These are phyloP conservation scores for Arabidopsis arenosa DNA, from an alignment of 345 rosid species.

Conservation along the genomic window DNA sequence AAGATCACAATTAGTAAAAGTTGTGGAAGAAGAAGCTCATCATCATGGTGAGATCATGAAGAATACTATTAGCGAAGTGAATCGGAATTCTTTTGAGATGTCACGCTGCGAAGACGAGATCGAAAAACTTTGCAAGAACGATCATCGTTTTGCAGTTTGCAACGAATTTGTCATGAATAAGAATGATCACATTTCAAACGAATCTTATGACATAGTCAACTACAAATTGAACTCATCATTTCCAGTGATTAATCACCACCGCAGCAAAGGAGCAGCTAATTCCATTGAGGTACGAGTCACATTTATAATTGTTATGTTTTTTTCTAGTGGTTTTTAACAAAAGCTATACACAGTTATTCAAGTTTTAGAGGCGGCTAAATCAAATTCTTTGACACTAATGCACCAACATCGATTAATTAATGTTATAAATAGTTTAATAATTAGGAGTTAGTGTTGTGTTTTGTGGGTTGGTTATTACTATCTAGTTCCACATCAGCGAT, in stretches of 20 bases:
- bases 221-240: constrained; percentile 22
- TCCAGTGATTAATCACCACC: constrained; percentile 36
- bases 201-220: constrained; percentile 34
- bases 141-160: constrained; percentile 25
- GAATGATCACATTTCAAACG: constrained; percentile 21
- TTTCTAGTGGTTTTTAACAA: not conserved
- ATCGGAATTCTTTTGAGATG: constrained; percentile 30
- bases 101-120: constrained; percentile 14
- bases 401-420: constrained; percentile 6
- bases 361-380: constrained; percentile 2
- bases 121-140: constrained; percentile 31
- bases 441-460: constrained; percentile 1
- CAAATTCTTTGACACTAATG: constrained; percentile 14
- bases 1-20: constrained; percentile 31
- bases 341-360: not conserved
- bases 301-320: not conserved
- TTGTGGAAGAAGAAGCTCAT: constrained; percentile 26
- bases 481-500: constrained; percentile 18
- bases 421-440: constrained; percentile 5
- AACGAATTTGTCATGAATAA: constrained; percentile 18
- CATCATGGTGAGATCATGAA: constrained; percentile 17
- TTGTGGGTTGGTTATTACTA: constrained; percentile 9
- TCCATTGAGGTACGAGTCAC: constrained; percentile 34
- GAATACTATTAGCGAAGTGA: not conserved
- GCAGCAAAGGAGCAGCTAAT: constrained; percentile 27